These are phyloP conservation scores for Cercophora samala DNA, from an alignment of 495 filamentous ascomycete species.

Conservation along the genomic window DNA sequence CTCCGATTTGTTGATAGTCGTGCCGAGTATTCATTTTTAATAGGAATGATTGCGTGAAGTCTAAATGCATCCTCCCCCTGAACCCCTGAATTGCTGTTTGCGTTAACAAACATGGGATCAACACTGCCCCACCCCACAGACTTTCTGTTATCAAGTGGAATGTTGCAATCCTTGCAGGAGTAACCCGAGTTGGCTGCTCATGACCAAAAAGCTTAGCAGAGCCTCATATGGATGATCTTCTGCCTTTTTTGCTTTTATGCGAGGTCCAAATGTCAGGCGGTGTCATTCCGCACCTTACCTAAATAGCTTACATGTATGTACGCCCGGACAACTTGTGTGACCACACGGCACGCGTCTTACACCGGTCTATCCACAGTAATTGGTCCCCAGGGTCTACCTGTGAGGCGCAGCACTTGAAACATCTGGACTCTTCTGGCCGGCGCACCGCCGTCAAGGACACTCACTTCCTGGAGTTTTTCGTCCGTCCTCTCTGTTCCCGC, in stretches of 20 bases:
- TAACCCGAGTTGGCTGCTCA: background rate
- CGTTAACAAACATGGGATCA: background rate
- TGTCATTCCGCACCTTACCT: background rate
- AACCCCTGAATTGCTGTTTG: background rate
- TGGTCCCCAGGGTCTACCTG: background rate
- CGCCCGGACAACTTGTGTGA: background rate
- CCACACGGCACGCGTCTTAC: background rate
- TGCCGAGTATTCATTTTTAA: background rate
- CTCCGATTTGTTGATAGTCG: conserved; percentile 14
- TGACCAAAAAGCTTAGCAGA: background rate
- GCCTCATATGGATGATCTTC: background rate
- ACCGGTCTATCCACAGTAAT: background rate
- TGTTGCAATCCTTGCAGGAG: no score
- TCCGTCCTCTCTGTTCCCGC: background rate
- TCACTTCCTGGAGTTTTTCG: background rate
- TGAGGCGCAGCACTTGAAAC: background rate
- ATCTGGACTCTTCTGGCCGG: background rate
- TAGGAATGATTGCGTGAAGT: background rate
- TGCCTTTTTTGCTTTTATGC: background rate
- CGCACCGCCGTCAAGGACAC: background rate
- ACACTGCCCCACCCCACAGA: no score
- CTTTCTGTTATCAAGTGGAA: no score
- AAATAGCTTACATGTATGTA: background rate
- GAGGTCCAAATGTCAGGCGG: background rate
- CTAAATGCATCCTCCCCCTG: background rate